Evolutionary conservation across 306 rosid species (phyloP).

Genomic region (Quercus rubra): DNA sequence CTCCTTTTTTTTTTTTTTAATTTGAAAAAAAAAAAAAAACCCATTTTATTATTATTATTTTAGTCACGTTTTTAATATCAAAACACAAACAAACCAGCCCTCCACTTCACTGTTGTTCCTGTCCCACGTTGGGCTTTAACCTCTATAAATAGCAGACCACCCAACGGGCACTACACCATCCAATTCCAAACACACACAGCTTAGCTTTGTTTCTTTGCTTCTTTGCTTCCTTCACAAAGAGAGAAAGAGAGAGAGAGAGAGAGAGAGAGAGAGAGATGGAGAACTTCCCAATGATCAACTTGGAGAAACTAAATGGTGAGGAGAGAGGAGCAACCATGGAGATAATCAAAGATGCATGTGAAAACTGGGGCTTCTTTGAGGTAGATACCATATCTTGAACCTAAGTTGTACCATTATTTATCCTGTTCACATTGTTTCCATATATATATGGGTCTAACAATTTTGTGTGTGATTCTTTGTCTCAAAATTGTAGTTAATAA

Average conservation of each 20-base stretch:
- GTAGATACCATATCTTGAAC: conserved; percentile 21
- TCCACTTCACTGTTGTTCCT: no score
- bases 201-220: no score
- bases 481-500: conserved; percentile 45
- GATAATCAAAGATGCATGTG: conserved; percentile 84
- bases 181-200: background rate
- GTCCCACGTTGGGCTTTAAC: background rate
- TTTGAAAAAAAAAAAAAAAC: no score
- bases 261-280: conserved; percentile 41
- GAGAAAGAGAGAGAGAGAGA: background rate
- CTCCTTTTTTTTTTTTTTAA: background rate
- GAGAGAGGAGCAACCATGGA: conserved; percentile 55
- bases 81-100: no score
- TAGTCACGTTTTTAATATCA: background rate
- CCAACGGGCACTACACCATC: no score
- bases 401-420: background rate
- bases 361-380: conserved; percentile 98
- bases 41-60: no score
- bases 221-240: conserved; percentile 11
- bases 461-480: background rate
- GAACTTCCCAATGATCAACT: conserved; percentile 72
- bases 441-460: background rate
- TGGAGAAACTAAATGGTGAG: conserved; percentile 65
- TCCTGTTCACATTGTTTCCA: background rate
- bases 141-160: no score